Percentiles rank a stretch among this genome's conserved stretches.
phyloP scores from a whole-genome alignment of 805 yeast species.

The Pichia nakasei region DNA sequence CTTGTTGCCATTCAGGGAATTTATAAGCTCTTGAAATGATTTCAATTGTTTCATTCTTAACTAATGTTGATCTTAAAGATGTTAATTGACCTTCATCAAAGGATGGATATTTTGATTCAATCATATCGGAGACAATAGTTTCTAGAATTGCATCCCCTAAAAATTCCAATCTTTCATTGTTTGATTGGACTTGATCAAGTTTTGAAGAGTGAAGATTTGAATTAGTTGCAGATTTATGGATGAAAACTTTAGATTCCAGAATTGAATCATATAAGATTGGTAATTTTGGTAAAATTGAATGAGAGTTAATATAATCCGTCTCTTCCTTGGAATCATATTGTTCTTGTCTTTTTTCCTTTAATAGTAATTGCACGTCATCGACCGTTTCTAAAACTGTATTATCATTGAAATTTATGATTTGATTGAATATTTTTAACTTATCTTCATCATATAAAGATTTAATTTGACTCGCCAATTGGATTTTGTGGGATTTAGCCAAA shows the following conservation, averaged over 20 bases:
- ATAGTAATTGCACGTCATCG: constrained; percentile 11
- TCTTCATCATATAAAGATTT: constrained; percentile 44
- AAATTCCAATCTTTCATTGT: constrained; percentile 85
- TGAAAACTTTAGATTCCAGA: constrained; percentile 63
- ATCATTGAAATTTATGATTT: constrained; percentile 38
- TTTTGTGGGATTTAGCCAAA: constrained; percentile 41
- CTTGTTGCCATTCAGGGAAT: constrained; percentile 41
- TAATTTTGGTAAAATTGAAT: constrained; percentile 40
- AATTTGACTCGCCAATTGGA: constrained; percentile 52
- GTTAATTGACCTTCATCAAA: constrained; percentile 79
- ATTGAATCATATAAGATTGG: constrained; percentile 57
- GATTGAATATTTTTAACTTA: constrained; percentile 44
- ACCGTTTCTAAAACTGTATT: constrained; percentile 15
- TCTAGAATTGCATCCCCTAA: constrained; percentile 83
- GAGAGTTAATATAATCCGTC: constrained; percentile 9
- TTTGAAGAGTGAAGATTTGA: constrained; percentile 48
- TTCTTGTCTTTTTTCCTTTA: constrained; percentile 6
- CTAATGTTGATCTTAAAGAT: constrained; percentile 55
- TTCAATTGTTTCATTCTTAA: constrained; percentile 63
- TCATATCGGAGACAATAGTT: constrained; percentile 57
- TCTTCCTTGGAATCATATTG: neutral
- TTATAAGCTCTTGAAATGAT: constrained; percentile 65
- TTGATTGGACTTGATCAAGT: constrained; percentile 48
- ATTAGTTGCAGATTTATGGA: constrained; percentile 67
- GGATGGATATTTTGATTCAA: constrained; percentile 57